These are phyloP conservation scores for Coemansia sp. DNA, from an alignment of 192 early-diverging fungal species.

Conservation along the genomic window DNA sequence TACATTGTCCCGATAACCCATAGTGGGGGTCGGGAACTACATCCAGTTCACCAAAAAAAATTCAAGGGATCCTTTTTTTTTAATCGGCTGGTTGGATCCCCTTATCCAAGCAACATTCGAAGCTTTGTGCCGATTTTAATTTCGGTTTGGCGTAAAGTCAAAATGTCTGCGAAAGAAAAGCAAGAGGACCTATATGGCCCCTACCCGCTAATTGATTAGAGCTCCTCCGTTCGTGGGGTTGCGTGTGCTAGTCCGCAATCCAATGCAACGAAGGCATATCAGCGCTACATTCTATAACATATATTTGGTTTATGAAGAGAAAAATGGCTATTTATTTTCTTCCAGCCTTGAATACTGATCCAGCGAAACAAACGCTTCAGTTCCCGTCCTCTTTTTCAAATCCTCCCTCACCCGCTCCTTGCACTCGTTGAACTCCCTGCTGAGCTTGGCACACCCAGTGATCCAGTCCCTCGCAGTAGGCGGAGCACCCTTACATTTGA, in stretches of 20 bases:
- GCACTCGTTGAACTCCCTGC: constrained; percentile 22
- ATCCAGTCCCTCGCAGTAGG: constrained; percentile 22
- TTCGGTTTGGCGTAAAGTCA: constrained; percentile 34
- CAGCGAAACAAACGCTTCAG: constrained; percentile 9
- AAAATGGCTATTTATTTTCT: neutral
- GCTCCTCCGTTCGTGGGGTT: neutral
- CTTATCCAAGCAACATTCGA: constrained; percentile 38
- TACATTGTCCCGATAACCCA: no score
- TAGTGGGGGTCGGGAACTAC: no score
- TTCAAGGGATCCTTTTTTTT: neutral
- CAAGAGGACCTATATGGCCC: neutral
- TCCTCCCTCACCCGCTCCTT: constrained; percentile 15
- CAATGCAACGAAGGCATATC: no score
- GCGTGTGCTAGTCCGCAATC: no score
- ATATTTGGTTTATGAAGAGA: neutral
- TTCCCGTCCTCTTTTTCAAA: constrained; percentile 22
- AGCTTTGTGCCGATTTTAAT: constrained; percentile 29
- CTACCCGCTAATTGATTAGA: neutral
- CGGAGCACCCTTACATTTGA: constrained; percentile 31
- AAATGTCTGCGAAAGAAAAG: constrained; percentile 28
- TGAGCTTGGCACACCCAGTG: constrained; percentile 26
- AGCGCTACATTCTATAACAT: neutral
- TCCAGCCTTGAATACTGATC: neutral
- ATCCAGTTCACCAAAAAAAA: no score
- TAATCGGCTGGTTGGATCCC: neutral